phyloP scores from a whole-genome alignment of 2,329 filamentous ascomycete species.

The Aspergillus quadrilineatus region DNA sequence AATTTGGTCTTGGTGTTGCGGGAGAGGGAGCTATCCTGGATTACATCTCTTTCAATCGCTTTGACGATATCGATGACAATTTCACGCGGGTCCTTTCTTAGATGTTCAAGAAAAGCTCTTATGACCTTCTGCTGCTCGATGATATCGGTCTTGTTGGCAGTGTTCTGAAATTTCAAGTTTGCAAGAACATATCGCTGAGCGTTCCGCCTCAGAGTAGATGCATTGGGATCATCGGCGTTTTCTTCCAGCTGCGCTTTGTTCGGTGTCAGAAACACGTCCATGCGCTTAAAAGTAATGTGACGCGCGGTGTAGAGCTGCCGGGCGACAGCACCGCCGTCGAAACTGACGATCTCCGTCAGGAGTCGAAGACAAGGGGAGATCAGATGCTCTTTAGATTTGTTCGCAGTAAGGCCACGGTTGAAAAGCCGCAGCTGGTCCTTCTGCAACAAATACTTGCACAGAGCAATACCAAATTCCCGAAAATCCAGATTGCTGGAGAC shows the following conservation, averaged over 20 bases:
- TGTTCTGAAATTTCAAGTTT: slow-evolving; percentile 73
- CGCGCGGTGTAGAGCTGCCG: slow-evolving; percentile 74
- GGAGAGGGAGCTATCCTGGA: slow-evolving; percentile 72
- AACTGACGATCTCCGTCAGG: slow-evolving; percentile 77
- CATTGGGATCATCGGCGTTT: slow-evolving; percentile 62
- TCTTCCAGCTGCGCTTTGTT: slow-evolving; percentile 54
- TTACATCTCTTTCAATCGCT: slow-evolving; percentile 66
- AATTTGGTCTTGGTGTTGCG: slow-evolving; percentile 72
- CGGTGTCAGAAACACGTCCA: slow-evolving; percentile 79
- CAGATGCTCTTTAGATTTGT: slow-evolving; percentile 80
- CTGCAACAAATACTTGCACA: slow-evolving; percentile 80
- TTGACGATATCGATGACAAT: slow-evolving; percentile 74
- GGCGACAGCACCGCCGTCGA: slow-evolving; percentile 81
- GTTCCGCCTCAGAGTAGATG: slow-evolving; percentile 78
- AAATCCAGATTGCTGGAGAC: slow-evolving; percentile 73
- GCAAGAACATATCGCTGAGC: slow-evolving; percentile 78
- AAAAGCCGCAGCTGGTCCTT: slow-evolving; percentile 78
- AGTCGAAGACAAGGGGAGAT: slow-evolving; percentile 86
- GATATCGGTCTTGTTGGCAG: slow-evolving; percentile 76
- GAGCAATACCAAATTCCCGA: slow-evolving; percentile 68
- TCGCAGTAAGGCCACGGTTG: slow-evolving; percentile 72
- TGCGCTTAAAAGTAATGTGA: slow-evolving; percentile 73
- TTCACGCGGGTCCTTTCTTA: slow-evolving; percentile 74
- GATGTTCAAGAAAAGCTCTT: slow-evolving; percentile 69
- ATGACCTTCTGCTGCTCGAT: slow-evolving; percentile 71